Conservation (phyloP, 768 basidiomycete genomes). For the Leccinum aurantiacum region DNA sequence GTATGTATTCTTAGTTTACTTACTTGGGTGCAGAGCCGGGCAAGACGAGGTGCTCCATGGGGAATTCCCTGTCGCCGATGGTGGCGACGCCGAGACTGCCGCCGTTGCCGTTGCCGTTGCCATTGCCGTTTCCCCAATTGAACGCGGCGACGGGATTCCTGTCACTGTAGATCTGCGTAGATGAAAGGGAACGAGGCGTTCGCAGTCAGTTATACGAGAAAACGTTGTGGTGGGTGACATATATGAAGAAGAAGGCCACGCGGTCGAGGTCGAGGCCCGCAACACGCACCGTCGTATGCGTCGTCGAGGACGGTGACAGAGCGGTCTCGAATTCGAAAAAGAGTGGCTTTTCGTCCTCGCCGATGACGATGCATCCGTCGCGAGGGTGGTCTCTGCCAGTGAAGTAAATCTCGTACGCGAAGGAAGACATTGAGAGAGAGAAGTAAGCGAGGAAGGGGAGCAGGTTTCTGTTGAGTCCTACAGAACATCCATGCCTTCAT, state of each 20-base stretch:
- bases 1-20: neutral
- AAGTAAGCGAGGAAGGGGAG: neutral
- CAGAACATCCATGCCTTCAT: slow-evolving; percentile 25
- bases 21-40: slow-evolving; percentile 53
- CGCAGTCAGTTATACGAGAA: neutral
- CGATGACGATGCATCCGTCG: slow-evolving; percentile 62
- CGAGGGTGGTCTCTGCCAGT: slow-evolving; percentile 70
- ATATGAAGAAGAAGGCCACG: neutral
- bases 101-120: slow-evolving; percentile 20
- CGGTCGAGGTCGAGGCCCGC: neutral
- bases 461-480: slow-evolving; percentile 4
- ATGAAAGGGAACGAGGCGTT: neutral
- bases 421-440: slow-evolving; percentile 29
- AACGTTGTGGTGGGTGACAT: neutral
- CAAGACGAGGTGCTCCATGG: slow-evolving; percentile 63
- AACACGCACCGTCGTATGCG: slow-evolving; percentile 29
- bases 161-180: slow-evolving; percentile 39
- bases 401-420: slow-evolving; percentile 62
- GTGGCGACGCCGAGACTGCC: slow-evolving; percentile 42
- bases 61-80: slow-evolving; percentile 52
- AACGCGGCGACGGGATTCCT: slow-evolving; percentile 52
- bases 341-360: slow-evolving; percentile 56
- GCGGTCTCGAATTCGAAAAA: slow-evolving; percentile 69
- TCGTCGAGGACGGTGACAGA: slow-evolving; percentile 19
- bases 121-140: slow-evolving; percentile 41